Conservation (phyloP, 2,329 filamentous ascomycete species). For the Thelonectria rubi region DNA sequence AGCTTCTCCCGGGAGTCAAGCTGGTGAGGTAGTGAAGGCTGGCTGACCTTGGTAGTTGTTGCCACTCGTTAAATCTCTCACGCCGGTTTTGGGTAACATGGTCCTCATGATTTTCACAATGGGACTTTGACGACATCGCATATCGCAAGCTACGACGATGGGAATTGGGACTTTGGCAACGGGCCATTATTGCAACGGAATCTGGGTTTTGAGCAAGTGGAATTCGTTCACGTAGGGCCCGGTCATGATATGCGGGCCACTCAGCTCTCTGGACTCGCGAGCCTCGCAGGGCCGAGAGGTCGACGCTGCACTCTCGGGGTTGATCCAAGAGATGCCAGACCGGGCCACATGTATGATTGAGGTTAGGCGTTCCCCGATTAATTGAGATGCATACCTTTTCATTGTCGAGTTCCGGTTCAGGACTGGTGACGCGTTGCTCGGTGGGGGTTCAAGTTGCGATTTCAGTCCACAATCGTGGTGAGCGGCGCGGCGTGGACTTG, state of each 20-base stretch:
- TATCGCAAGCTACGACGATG: constrained; percentile 42
- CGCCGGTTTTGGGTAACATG: constrained; percentile 38
- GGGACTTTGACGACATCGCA: constrained; percentile 41
- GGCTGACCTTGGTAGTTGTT: constrained; percentile 45
- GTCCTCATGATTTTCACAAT: constrained; percentile 37
- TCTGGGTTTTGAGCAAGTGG: constrained; percentile 47
- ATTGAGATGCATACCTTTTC: constrained; percentile 51
- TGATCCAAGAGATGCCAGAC: constrained; percentile 34
- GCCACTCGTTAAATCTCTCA: constrained; percentile 46
- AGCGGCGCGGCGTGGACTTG: background rate
- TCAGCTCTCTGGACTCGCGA: constrained; percentile 27
- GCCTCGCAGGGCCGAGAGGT: constrained; percentile 21
- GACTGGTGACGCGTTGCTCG: background rate
- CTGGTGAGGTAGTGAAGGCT: background rate
- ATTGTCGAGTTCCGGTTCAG: background rate
- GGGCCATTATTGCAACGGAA: constrained; percentile 44
- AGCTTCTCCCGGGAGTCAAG: too few species aligned
- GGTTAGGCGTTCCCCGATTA: constrained; percentile 57
- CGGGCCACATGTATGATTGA: constrained; percentile 56
- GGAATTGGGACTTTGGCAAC: constrained; percentile 44
- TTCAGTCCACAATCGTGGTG: background rate
- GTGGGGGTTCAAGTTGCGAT: constrained; percentile 1
- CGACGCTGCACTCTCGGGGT: constrained; percentile 32
- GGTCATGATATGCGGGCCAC: constrained; percentile 42
- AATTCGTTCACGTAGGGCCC: constrained; percentile 47